These are phyloP conservation scores for Chytridium lagenaria DNA, from an alignment of 371 early-diverging fungal species.

Conservation along the genomic window DNA sequence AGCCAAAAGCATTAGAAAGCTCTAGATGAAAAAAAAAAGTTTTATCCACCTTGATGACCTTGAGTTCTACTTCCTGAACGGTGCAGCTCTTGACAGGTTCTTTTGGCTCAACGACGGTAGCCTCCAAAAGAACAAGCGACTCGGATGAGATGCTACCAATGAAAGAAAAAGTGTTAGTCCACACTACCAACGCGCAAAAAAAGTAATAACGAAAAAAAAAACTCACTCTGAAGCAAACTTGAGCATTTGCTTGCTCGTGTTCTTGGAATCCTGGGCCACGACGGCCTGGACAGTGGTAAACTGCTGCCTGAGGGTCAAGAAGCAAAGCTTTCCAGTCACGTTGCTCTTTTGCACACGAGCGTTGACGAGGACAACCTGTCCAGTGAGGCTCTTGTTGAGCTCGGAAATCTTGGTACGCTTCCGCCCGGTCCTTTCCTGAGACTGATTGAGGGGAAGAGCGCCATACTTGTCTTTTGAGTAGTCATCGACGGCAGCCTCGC, in stretches of 20 bases:
- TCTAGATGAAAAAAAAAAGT: conserved; percentile 16
- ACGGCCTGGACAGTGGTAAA: conserved; percentile 90
- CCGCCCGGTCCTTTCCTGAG: conserved; percentile 65
- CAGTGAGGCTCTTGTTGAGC: conserved; percentile 69
- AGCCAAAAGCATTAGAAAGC: conserved; percentile 11
- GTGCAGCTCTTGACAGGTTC: conserved; percentile 93
- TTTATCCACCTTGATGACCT: conserved; percentile 67
- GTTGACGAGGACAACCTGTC: conserved; percentile 79
- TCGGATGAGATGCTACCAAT: conserved; percentile 82
- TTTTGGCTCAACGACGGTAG: conserved; percentile 74
- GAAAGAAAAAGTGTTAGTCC: conserved; percentile 15
- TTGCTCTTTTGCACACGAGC: conserved; percentile 82
- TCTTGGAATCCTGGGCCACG: conserved; percentile 68
- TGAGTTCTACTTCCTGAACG: conserved; percentile 87
- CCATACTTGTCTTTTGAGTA: conserved; percentile 87
- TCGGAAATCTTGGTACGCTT: conserved; percentile 56
- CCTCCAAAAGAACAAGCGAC: conserved; percentile 89
- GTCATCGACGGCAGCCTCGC: conserved; percentile 73
- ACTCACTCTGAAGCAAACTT: conserved; percentile 80
- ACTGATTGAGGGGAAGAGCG: conserved; percentile 86
- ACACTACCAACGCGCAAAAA: no score
- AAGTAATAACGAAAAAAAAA: background rate
- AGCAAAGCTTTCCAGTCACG: conserved; percentile 80
- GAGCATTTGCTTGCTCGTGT: conserved; percentile 93
- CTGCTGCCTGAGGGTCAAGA: conserved; percentile 90